These are phyloP conservation scores for Ceratocystis huliohia DNA, from an alignment of 2,329 filamentous ascomycete species.

Conservation along the genomic window DNA sequence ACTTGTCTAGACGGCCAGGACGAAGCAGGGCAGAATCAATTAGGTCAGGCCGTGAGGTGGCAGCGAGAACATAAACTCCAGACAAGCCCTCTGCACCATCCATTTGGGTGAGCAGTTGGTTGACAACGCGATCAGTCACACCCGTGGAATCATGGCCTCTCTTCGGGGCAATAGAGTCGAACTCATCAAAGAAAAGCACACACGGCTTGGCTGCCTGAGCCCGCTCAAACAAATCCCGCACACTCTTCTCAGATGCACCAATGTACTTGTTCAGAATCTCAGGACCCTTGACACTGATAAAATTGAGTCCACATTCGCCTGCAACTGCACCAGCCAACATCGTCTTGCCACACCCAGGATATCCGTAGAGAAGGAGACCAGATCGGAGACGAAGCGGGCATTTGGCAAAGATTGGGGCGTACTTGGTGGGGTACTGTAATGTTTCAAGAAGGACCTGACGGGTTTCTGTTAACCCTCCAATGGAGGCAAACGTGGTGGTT, in stretches of 20 bases:
- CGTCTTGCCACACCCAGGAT: constrained; percentile 92
- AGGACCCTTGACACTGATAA: constrained; percentile 94
- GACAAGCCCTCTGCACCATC: constrained; percentile 91
- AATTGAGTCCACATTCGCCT: constrained; percentile 93
- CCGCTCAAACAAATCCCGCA: constrained; percentile 87
- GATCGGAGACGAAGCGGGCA: constrained; percentile 91
- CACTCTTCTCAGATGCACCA: constrained; percentile 89
- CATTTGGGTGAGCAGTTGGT: constrained; percentile 97
- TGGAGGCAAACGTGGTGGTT: constrained; percentile 81
- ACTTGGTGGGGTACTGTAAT: constrained; percentile 91
- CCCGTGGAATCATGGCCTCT: constrained; percentile 93
- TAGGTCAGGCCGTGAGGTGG: constrained; percentile 82
- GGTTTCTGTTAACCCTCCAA: constrained; percentile 77
- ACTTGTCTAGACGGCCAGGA: constrained; percentile 88
- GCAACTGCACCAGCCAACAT: constrained; percentile 92
- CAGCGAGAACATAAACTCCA: constrained; percentile 91
- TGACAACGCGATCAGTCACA: constrained; percentile 96
- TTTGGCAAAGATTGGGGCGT: constrained; percentile 92
- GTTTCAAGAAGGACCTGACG: constrained; percentile 89
- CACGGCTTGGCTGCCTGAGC: constrained; percentile 84
- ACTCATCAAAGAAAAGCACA: constrained; percentile 96
- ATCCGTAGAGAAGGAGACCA: constrained; percentile 84
- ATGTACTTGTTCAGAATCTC: constrained; percentile 99
- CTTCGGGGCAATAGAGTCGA: constrained; percentile 95
- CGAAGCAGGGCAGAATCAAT: constrained; percentile 89